Base-by-base conservation (phyloP, 2,329 filamentous ascomycete species). In the Pyrenophora tritici-repentis region DNA sequence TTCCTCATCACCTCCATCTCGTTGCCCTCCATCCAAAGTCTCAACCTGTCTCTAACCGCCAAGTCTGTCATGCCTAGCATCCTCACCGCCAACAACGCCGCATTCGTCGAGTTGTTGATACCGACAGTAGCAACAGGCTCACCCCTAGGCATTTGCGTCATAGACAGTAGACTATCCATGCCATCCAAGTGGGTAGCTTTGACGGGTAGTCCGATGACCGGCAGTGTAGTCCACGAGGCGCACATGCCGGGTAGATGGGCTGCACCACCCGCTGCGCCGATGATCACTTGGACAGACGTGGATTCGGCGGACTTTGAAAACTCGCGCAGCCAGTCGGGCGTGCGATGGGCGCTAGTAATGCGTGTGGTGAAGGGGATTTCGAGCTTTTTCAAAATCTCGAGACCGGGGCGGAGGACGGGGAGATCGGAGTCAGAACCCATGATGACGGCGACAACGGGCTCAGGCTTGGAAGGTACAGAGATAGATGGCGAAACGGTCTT, bases 381-480 rank as follows among this genome's bases (percentile, higher is more conserved):
- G 55, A 93, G 88, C n/a, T 83, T 79, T 47, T 82, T 77, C 3
- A 92, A 80, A 29, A 90, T 80, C 50, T 88, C 81, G 16, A 91
- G 77, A 1, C 83, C 88, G 0, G 83, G 82, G 54, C 80, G 81
- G 33, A 92, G 82, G 13, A 89, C 83, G 2, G 81, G 82, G 18
- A 91, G 81, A 66, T 92, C 89, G 8, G 86, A 90, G 75, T 91
- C 87, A 1, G 89, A 93, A 32, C 90, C 90, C 89, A 93, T 93
- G 22, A 90, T 91, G 2, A 94, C 83, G 10, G 88, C 84, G 1
- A 94, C 86, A 0, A 90, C 73, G 0, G 87, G 86, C 47, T 73
- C 26, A 10, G 26, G 26, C 62, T 20, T 56, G 44, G 17, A 54
- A 56, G 41, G 50, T 51, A 13, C 16, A 2, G 55, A 40, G 17